phyloP scores from a whole-genome alignment of 176 grass and related monocot genomes.

The Pontederia paniculata region DNA sequence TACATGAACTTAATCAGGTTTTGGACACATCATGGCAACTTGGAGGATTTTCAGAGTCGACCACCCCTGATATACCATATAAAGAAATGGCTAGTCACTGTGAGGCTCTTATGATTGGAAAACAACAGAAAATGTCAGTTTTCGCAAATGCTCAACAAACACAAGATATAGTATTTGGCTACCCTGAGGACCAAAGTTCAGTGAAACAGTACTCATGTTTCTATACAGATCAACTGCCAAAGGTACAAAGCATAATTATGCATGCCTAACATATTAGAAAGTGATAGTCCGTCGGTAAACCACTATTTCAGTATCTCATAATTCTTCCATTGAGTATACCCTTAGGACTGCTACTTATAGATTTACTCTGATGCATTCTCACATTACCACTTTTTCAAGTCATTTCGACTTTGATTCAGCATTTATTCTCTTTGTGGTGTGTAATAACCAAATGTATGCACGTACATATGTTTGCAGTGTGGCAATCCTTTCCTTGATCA shows the following conservation, averaged over 20 bases:
- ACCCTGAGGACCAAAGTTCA: background rate
- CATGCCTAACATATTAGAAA: background rate
- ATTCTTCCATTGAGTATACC: too few relatives aligned
- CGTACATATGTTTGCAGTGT: conserved; percentile 25
- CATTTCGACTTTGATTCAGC: background rate
- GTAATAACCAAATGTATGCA: background rate
- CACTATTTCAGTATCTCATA: background rate
- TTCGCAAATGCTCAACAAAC: conserved; percentile 51
- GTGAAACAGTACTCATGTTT: background rate
- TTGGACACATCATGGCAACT: conserved; percentile 27
- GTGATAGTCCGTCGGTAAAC: background rate
- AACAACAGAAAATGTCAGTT: conserved; percentile 83
- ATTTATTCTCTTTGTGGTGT: background rate
- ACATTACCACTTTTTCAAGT: too few relatives aligned
- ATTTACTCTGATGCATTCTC: too few relatives aligned
- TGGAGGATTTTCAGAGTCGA: conserved; percentile 24
- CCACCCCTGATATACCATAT: conserved; percentile 23
- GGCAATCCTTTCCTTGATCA: conserved; percentile 54
- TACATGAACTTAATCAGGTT: conserved; percentile 14
- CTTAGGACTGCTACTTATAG: too few relatives aligned
- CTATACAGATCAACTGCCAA: background rate
- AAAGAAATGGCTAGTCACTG: conserved; percentile 34
- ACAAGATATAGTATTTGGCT: conserved; percentile 12
- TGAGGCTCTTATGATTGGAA: conserved; percentile 59
- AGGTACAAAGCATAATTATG: conserved; percentile 13